Percentiles rank a stretch among this genome's conserved stretches.
These are phyloP conservation scores for Colletotrichum lini DNA, from an alignment of 2,329 filamentous ascomycete genomes.

Conservation along the genomic window DNA sequence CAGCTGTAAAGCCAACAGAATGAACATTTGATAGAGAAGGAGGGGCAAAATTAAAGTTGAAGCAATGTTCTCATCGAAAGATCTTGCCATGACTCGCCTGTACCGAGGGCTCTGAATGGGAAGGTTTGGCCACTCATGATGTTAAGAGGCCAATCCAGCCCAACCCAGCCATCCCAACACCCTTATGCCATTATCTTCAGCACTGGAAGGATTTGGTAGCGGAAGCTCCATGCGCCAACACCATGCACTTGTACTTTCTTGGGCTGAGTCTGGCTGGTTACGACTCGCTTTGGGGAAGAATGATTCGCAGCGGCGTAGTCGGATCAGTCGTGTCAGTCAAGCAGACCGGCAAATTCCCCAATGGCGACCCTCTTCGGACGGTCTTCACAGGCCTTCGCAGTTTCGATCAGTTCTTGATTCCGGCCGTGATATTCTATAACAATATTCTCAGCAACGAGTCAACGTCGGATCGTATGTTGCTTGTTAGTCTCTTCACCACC, in stretches of 20 bases:
- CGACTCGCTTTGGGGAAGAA: slow-evolving; percentile 23
- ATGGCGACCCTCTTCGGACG: slow-evolving; percentile 19
- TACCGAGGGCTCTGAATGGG: neutral
- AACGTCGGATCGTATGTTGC: neutral
- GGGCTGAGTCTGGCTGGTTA: slow-evolving; percentile 23
- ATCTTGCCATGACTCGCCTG: slow-evolving; percentile 14
- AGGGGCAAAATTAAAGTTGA: neutral
- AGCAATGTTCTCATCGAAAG: neutral
- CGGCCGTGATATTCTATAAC: slow-evolving; percentile 31
- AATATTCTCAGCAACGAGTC: slow-evolving; percentile 17
- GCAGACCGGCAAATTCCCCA: slow-evolving; percentile 7
- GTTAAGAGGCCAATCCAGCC: too few relatives aligned
- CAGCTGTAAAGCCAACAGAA: slow-evolving; percentile 14
- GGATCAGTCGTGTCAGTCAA: neutral
- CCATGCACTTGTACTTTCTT: slow-evolving; percentile 30
- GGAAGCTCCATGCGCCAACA: neutral
- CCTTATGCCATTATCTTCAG: too few relatives aligned
- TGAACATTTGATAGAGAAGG: slow-evolving; percentile 1
- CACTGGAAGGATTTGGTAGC: too few relatives aligned
- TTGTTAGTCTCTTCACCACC: slow-evolving; percentile 13
- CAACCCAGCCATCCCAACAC: too few relatives aligned
- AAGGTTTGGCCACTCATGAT: too few relatives aligned
- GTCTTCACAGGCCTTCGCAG: slow-evolving; percentile 1
- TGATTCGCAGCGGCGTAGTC: slow-evolving; percentile 18
- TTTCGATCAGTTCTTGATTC: slow-evolving; percentile 7